Base-by-base conservation (phyloP, 129 eudicot genomes). In the Flaveria bidentis region DNA sequence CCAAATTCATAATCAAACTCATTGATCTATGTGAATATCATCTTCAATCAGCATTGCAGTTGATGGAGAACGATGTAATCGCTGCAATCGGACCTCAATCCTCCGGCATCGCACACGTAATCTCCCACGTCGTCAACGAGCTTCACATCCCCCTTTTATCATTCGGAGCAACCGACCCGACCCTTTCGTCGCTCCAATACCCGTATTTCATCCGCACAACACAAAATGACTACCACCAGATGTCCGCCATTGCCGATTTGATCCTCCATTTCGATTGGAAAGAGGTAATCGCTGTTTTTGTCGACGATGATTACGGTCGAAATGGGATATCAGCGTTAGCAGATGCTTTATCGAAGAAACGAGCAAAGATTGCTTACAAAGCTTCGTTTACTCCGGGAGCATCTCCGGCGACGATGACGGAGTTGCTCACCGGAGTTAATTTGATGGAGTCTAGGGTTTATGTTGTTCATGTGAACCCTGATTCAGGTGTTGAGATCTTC, bases 31-130 rank as follows among this genome's bases (percentile, higher is more conserved):
- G 62, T 56, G 22, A 56, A 57, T 36, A 39, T 78, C 62, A 72
- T 28, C 71, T 82, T 78, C 46, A 44, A 85, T 82, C 81, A 93
- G 99, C 97, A 86, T 76, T 94, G 86, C 85, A 91, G 89, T 79
- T 94, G 71, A 87, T 94, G 92, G 97, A 76, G 77, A 87, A 89
- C 10, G 90, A 94, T n/a, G 92, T 94, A 22, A 85, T 92, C 36
- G 96, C 92, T 57, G 93, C 86, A 75, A 85, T 94, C 20, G 99
- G 99, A 16, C 99, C 99, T 64, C 97, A 94, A 53, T 91, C 99
- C 42, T 94, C 99, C 22, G 99, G 99, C 49, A 94, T 94, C 47
- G 97, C 97, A 16, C 99, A 94, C 47, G 77, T 82, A 5, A 91
- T 91, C 39, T 88, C 99, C 64, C 87, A 86, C 61, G 87, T 91